Conservation (phyloP, 139 green algal species). For the Haematococcus sp. region DNA sequence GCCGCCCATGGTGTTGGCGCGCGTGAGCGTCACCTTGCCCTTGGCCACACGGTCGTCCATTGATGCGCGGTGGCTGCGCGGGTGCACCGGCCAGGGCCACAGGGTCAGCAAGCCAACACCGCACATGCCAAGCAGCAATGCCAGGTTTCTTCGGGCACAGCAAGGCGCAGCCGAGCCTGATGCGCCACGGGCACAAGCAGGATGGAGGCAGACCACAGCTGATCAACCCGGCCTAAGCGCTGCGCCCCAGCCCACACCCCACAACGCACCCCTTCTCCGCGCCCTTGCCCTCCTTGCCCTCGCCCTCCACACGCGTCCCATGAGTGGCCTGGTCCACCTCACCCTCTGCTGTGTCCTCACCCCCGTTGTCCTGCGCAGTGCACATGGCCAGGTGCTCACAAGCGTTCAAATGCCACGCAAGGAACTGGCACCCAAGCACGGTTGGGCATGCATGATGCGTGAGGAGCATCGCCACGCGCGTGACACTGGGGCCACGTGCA, state of each 20-base stretch:
- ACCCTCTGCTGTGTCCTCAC: background rate
- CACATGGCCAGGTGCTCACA: too few relatives aligned
- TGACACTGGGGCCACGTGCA: too few relatives aligned
- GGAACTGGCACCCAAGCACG: too few relatives aligned
- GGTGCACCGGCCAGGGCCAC: background rate
- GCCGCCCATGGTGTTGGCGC: conserved; percentile 9
- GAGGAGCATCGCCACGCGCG: too few relatives aligned
- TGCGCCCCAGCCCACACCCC: too few relatives aligned
- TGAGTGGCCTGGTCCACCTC: background rate
- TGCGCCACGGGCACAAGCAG: too few relatives aligned
- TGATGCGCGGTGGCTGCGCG: background rate
- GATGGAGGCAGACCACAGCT: too few relatives aligned
- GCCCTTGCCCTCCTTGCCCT: background rate
- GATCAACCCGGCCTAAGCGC: too few relatives aligned
- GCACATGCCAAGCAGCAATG: background rate
- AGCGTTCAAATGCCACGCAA: too few relatives aligned
- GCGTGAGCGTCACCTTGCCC: conserved; percentile 22
- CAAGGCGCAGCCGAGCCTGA: too few relatives aligned
- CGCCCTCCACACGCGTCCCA: background rate
- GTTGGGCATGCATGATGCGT: too few relatives aligned
- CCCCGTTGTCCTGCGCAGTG: background rate
- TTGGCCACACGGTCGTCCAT: background rate
- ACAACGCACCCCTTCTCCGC: background rate
- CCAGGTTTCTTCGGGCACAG: too few relatives aligned
- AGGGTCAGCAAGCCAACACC: background rate